These are phyloP conservation scores for Papiliotrema flavescens DNA, from an alignment of 1,284 basidiomycete species.

Conservation along the genomic window DNA sequence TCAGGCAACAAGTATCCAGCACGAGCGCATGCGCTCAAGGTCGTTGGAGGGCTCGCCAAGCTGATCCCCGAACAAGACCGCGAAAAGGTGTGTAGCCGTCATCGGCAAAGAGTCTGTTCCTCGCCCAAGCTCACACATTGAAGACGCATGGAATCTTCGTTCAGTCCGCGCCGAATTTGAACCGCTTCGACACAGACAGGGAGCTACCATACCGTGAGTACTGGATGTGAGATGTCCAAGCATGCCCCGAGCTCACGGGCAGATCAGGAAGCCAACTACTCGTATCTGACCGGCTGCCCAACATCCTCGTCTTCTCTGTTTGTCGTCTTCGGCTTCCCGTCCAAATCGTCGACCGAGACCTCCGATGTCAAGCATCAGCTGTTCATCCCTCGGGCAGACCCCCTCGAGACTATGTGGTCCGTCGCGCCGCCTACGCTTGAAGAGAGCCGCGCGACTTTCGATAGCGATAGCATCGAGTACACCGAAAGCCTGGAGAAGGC, in stretches of 20 bases:
- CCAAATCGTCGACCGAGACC: constrained; percentile 5
- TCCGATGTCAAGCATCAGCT: constrained; percentile 53
- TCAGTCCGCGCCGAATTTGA: constrained; percentile 54
- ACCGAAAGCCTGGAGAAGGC: constrained; percentile 49
- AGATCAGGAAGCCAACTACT: constrained; percentile 77
- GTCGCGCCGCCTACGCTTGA: constrained; percentile 71
- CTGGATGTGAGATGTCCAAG: not conserved
- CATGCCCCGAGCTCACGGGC: constrained; percentile 1
- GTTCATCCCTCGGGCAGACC: constrained; percentile 69
- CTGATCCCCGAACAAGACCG: constrained; percentile 24
- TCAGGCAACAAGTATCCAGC: constrained; percentile 32
- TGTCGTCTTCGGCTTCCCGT: constrained; percentile 52
- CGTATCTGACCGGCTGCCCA: constrained; percentile 74
- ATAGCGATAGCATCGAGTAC: constrained; percentile 60
- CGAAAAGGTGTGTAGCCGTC: constrained; percentile 22
- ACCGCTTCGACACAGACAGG: constrained; percentile 81
- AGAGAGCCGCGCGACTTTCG: constrained; percentile 57
- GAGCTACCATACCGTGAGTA: constrained; percentile 67
- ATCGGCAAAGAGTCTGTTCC: not conserved
- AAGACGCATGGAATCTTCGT: constrained; percentile 44
- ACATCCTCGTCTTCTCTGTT: constrained; percentile 67
- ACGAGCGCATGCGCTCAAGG: constrained; percentile 39
- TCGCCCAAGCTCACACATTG: not conserved
- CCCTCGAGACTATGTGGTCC: constrained; percentile 77
- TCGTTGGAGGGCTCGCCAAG: constrained; percentile 32